Base-by-base conservation (phyloP, 2,329 filamentous ascomycete species). In the Dactylellina sp. region DNA sequence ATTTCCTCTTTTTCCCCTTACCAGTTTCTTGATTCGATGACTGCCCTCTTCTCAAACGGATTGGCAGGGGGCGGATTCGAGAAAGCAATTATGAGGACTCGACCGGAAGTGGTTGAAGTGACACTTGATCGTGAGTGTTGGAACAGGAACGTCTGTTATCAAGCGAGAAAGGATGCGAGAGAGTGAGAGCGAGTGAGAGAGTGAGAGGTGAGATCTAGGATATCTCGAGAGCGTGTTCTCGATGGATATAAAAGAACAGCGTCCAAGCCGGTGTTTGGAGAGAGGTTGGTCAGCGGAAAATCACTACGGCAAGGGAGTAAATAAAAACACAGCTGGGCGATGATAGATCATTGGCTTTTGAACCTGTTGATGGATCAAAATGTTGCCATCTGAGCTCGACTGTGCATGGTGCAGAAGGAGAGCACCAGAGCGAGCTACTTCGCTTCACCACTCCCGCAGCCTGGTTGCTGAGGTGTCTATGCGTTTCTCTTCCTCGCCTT, bases 1-100 rank as follows among this genome's bases (percentile, higher is more conserved):
- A 72, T 72, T 72, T 72, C 68, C 68, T 72, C 68, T 72, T 72
- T 72, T 65, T 72, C 60, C 68, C 68, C 68, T 65, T 72, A 72
- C 60, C 59, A 65, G 68, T 72, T 72, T 72, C 68, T 72, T 72
- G 68, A 72, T 72, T 72, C 61, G 68, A 64, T 44, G 44, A 50
- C 39, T 64, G 53, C 63, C 47, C 53, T 53, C 28, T 59, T 68
- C 55, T 68, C 63, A 68, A 68, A 68, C 63, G 62, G 59, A 72
- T 72, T 64, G 60, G 68, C 68, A 63, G 60, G 68, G 68, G 68
- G 68, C 39, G 49, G 20, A 56, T 35, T 42, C 46, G 55, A 71
- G 59, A 64, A 63, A 71, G 39, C 66, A 59, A 71, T 62, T 57
- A 46, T 63, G 25, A 37, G 24, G 12, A n/a, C n/a, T n/a, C n/a